phyloP scores from a whole-genome alignment of 495 filamentous ascomycete genomes.

The Glarea lozoyensis region DNA sequence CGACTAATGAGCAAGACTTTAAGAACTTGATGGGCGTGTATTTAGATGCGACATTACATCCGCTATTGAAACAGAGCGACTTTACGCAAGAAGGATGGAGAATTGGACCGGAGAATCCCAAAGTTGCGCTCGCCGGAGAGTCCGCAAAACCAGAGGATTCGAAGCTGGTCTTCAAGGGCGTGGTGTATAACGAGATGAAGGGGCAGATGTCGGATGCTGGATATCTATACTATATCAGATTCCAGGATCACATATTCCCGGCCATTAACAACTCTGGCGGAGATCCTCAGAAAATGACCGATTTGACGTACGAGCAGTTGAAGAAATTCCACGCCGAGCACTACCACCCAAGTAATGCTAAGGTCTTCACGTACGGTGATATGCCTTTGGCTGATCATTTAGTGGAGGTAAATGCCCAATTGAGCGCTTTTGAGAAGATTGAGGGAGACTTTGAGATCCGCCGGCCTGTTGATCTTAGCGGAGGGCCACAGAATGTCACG shows the following conservation, averaged over 20 bases:
- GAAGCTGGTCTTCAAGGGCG: constrained; percentile 89
- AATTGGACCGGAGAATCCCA: constrained; percentile 82
- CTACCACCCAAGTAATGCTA: constrained; percentile 95
- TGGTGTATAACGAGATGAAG: constrained; percentile 99
- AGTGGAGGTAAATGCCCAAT: constrained; percentile 59
- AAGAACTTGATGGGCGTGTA: constrained; percentile 95
- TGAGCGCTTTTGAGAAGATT: constrained; percentile 62
- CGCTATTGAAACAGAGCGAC: constrained; percentile 79
- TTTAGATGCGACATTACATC: constrained; percentile 85
- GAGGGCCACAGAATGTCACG: constrained; percentile 56
- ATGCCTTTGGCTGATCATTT: constrained; percentile 79
- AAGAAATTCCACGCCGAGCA: constrained; percentile 79
- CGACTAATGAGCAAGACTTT: constrained; percentile 93
- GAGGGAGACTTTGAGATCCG: constrained; percentile 64
- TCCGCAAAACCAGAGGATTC: constrained; percentile 28
- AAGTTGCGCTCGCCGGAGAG: constrained; percentile 37
- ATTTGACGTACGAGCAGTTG: constrained; percentile 81
- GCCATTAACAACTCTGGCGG: constrained; percentile 92
- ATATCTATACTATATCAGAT: constrained; percentile 89
- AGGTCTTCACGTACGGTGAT: constrained; percentile 90
- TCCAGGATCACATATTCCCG: constrained; percentile 90
- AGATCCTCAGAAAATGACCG: constrained; percentile 91
- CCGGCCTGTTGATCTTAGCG: constrained; percentile 59
- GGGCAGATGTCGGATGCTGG: constrained; percentile 96
- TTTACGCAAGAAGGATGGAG: constrained; percentile 97